Base-by-base conservation (phyloP, 192 early-diverging fungal genomes). In the Funneliformis geosporum region DNA sequence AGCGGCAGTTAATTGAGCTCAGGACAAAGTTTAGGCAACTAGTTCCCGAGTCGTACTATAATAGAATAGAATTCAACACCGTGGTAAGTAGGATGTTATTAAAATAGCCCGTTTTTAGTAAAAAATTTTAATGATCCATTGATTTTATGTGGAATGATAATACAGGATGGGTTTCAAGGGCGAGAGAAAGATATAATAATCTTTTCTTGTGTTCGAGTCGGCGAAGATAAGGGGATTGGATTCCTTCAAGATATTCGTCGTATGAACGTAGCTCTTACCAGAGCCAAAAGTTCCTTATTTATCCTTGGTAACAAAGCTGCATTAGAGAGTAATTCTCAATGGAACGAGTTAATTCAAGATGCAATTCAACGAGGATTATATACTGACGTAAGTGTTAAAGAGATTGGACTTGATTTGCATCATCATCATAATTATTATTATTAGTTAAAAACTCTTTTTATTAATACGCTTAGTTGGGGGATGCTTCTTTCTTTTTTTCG, bases 101-200 rank as follows among this genome's bases (percentile, higher is more conserved):
- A 6, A 0, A 73, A 75, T 28, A n/a, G n/a, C n/a, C n/a, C n/a
- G n/a, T n/a, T n/a, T n/a, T n/a, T n/a, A n/a, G 38, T 38, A 9
- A 25, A 64, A 25, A 42, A 60, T 10, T 23, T 59, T 40, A 55
- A 21, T 61, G 44, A 47, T 10, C 27, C 62, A 40, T 0, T 33
- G 11, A 64, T 27, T 64, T 64, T 7, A 1, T 28, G 8, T 38
- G 73, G 12, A 38, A 55, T 21, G 27, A 42, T 74, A 14, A 83
- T 79, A 39, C 68, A 79, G 73, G 96, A 98, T 83, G 96, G 96
- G 12, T 99, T 99, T 80, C 96, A 99, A 85, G 97, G 96, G 8
- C 94, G 97, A 83, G 96, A 98, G 82, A 98, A 98, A 82, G 97
- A 98, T 25, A 94, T 98, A 47, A 95, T 99, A 43, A 95, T 99